A percentile compares a stretch with the other conserved stretches of the same genome.
phyloP scores from a whole-genome alignment of 2,329 filamentous ascomycete genomes.

The Pseudogymnoascus sp. region DNA sequence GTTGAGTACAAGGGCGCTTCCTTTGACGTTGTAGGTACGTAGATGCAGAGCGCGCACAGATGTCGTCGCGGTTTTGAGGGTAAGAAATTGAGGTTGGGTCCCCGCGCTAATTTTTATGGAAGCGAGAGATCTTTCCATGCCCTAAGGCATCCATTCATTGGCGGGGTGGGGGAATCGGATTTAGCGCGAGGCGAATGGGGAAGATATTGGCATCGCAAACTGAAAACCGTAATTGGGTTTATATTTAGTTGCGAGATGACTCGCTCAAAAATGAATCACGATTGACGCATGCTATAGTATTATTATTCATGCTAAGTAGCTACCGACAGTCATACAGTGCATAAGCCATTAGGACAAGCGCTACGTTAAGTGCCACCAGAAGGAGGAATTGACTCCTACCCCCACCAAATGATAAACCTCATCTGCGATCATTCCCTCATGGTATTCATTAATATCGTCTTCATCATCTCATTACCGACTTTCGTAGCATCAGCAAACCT shows the following conservation, averaged over 20 bases:
- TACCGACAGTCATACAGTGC: not conserved
- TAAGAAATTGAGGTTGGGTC: constrained; percentile 9
- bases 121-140: constrained; percentile 9
- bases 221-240: not conserved
- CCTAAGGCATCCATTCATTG: constrained; percentile 9
- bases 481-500: constrained; percentile 79
- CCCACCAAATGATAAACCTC: not conserved
- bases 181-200: constrained; percentile 3
- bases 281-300: not conserved
- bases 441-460: constrained; percentile 80
- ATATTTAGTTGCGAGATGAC: not conserved
- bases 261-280: not conserved
- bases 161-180: not conserved
- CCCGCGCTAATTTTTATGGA: constrained; percentile 10
- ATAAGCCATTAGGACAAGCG: not conserved
- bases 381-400: not conserved
- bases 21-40: constrained; percentile 9
- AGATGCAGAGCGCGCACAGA: constrained; percentile 5
- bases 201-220: not conserved
- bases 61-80: constrained; percentile 7
- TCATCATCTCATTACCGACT: constrained; percentile 95
- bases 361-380: not conserved
- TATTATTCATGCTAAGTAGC: not conserved
- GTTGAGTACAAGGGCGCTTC: constrained; percentile 9
- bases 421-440: constrained; percentile 24